Base-by-base conservation (phyloP, 2,329 filamentous ascomycete species). In the Paracamarosporium sp. region DNA sequence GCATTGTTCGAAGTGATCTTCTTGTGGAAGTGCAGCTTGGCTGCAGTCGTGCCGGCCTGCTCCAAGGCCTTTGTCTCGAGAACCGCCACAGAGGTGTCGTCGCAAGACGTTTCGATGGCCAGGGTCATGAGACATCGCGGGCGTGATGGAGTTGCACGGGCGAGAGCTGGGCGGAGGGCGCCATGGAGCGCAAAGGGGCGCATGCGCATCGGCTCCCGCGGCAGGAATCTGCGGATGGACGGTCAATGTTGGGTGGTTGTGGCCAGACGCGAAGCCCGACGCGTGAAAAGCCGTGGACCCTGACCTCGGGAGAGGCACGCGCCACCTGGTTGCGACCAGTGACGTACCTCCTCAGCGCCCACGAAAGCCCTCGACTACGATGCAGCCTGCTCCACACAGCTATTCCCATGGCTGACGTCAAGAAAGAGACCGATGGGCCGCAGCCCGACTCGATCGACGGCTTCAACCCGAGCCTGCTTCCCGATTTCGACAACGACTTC, bases 61-160 rank as follows among this genome's bases (percentile, higher is more conserved):
- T 8, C 15, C 35, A 28, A 36, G 36, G 11, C 40, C 28, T 76
- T 68, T 66, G 87, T 89, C 53, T 91, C 86, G 36, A 97, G 82
- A 46, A 98, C 78, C 28, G 94, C 90, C 20, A 97, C 93, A 56
- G 90, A 93, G 1, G 93, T 97, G 80, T 98, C 94, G 78, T 98
- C 94, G 82, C 94, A 95, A 2, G 90, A 93, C 9, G 90, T 90
- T 75, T 95, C 91, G 71, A 95, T 93, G 51, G 90, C 90, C 47
- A 94, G 84, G 5, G 81, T 82, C 57, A 77, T 69, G 46, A 81
- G 62, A 38, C 55, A 50, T 38, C 77, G 75, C 22, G 53, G 45
- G 36, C 46, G 59, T 13, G 40, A 40, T 11, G 9, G 35, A n/a
- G n/a, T n/a, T 22, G 7, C 41, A 15, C 5, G n/a, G 1, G 27